Base-by-base conservation (phyloP, 192 early-diverging fungal genomes). In the Umbelopsis isabellina region DNA sequence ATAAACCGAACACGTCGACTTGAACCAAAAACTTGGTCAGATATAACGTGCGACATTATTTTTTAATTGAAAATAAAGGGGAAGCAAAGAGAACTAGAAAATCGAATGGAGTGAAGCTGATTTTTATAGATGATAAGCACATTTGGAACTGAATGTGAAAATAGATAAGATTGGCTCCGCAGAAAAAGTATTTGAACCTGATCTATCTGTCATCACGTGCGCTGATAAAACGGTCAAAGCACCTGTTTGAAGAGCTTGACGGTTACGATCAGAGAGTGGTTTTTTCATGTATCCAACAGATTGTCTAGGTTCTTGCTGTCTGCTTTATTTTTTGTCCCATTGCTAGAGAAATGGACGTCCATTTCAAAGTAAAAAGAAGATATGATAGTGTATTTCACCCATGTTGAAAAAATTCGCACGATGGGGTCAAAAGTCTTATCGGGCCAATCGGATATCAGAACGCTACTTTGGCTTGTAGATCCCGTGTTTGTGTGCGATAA, bases 1-100 rank as follows among this genome's bases (percentile, higher is more conserved):
- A 71, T 50, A 50, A 71, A 68, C 58, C 45, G 70, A 35, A 61
- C 55, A n/a, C 55, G 55, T 72, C 67, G 55, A 72, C 75, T 76
- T 22, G 71, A 72, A 35, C 75, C 75, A 66, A 77, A 77, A 20
- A 77, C 75, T 72, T 77, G 71, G 41, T 77, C 55, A 44, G 75
- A 72, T 47, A 77, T 53, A 65, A 77, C 61, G 61, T 68, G 75
- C 27, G 75, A 76, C 30, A 30, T 35, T 35, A 30, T 35, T 30
- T 35, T 20, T 30, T 35, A 61, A 61, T 37, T 35, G 25, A n/a
- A 35, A n/a, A 61, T 35, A 35, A 25, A 35, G 25, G 30, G 55
- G 15, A 61, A 61, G 55, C 18, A 61, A 35, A 61, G 27, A 30
- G 55, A 30, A 35, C 27, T 61, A 18, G 55, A 18, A 15, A 37